A percentile compares a stretch with the other conserved stretches of the same genome.
Conservation (phyloP, 2,329 filamentous ascomycete genomes). For the Stromatinia cepivora region DNA sequence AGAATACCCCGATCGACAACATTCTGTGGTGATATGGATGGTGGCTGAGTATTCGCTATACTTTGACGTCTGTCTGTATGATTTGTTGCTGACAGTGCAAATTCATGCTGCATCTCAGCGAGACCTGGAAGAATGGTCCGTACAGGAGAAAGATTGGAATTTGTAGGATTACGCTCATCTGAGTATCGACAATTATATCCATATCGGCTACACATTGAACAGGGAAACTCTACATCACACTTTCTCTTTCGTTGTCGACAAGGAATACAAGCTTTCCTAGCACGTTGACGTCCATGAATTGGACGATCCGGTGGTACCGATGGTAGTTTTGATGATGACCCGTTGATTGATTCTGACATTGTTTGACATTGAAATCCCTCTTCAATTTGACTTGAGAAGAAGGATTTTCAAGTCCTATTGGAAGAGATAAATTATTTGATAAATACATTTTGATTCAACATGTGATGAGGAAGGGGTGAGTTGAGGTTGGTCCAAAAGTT, state of each 20-base stretch:
- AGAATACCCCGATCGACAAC: constrained; percentile 27
- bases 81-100: not conserved
- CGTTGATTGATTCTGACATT: constrained; percentile 10
- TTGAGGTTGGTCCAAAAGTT: not conserved
- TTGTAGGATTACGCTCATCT: constrained; percentile 15
- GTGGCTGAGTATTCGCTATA: not conserved
- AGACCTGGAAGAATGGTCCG: constrained; percentile 2
- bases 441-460: not conserved
- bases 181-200: constrained; percentile 34
- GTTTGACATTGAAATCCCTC: not conserved
- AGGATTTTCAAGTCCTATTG: not conserved
- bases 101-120: not conserved
- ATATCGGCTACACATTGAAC: constrained; percentile 33
- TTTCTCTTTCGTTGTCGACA: constrained; percentile 36
- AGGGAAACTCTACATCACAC: constrained; percentile 34
- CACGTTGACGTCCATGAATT: constrained; percentile 27
- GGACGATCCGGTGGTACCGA: constrained; percentile 1
- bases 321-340: not conserved
- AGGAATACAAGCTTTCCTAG: constrained; percentile 33
- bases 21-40: constrained; percentile 23
- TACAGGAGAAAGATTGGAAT: not conserved
- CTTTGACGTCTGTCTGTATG: not conserved
- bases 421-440: not conserved
- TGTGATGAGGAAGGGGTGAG: not conserved
- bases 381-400: not conserved